phyloP scores from a whole-genome alignment of 345 rosid genomes.

The Odontarrhena argentea region DNA sequence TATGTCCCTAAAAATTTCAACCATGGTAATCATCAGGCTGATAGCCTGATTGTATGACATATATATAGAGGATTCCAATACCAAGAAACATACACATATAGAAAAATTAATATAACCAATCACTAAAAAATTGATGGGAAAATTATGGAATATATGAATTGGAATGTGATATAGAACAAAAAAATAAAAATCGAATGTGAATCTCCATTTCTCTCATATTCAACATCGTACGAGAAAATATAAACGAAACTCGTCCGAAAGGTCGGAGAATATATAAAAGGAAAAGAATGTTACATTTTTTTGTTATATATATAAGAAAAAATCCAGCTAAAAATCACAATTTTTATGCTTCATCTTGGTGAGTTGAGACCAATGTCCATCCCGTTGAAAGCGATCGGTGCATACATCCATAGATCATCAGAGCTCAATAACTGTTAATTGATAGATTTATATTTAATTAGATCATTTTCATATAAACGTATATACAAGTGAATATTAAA shows the following conservation, averaged over 20 bases:
- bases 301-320: constrained; percentile 25
- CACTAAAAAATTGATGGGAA: constrained; percentile 1
- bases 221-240: constrained; percentile 38
- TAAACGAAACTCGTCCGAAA: constrained; percentile 42
- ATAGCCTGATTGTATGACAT: background rate
- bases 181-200: constrained; percentile 5
- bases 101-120: background rate
- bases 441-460: constrained; percentile 5
- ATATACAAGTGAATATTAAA: background rate
- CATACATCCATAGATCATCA: constrained; percentile 91
- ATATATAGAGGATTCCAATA: background rate
- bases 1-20: background rate
- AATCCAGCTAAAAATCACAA: constrained; percentile 15
- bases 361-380: constrained; percentile 62
- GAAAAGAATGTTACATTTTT: constrained; percentile 30
- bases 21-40: background rate
- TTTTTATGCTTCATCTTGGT: constrained; percentile 29
- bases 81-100: constrained; percentile 16
- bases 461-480: background rate
- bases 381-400: constrained; percentile 88
- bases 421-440: constrained; percentile 72
- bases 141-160: background rate
- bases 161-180: constrained; percentile 11
- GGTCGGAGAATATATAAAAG: constrained; percentile 22
- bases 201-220: constrained; percentile 34